A percentile compares a stretch with the other conserved stretches of the same genome.
Evolutionary conservation across 768 basidiomycete genomes (phyloP).

Genomic region (Ramaria sp.): DNA sequence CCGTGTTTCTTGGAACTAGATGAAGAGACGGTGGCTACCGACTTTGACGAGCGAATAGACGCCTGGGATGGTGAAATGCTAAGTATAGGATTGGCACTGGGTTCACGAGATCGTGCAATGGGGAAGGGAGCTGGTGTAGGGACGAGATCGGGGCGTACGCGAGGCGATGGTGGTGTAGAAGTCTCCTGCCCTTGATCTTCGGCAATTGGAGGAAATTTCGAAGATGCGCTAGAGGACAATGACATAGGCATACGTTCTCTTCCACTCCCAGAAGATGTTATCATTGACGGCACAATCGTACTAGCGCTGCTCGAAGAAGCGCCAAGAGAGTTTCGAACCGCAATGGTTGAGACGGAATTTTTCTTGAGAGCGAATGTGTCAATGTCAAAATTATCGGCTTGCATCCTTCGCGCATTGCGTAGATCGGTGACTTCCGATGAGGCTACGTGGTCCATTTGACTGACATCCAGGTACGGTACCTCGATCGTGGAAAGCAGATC

Average conservation of each 20-base stretch:
- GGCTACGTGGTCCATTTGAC: slow-evolving; percentile 22
- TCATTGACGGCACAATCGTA: slow-evolving; percentile 22
- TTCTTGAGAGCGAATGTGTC: slow-evolving; percentile 50
- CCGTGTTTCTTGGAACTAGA: slow-evolving; percentile 14
- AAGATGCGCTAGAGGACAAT: slow-evolving; percentile 31
- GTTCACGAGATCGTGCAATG: not conserved
- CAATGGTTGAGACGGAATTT: slow-evolving; percentile 22
- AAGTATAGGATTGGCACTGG: slow-evolving; percentile 14
- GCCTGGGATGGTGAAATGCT: slow-evolving; percentile 58
- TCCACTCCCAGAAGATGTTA: slow-evolving; percentile 28
- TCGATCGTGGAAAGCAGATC: slow-evolving; percentile 86
- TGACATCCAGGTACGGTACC: slow-evolving; percentile 62
- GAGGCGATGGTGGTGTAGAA: not conserved
- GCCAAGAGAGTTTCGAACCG: slow-evolving; percentile 27
- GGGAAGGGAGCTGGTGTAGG: not conserved
- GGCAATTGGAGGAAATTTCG: slow-evolving; percentile 44
- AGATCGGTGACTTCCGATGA: slow-evolving; percentile 20
- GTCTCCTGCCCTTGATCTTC: slow-evolving; percentile 33
- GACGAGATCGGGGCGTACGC: not conserved
- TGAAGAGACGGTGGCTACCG: slow-evolving; percentile 38
- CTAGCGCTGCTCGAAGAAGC: slow-evolving; percentile 28
- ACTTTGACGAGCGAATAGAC: slow-evolving; percentile 49
- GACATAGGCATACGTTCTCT: slow-evolving; percentile 34
- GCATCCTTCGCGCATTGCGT: slow-evolving; percentile 36
- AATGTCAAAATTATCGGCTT: slow-evolving; percentile 66